Evolutionary conservation across 257 asterid species (phyloP).

Genomic region (Cordia subcordata): DNA sequence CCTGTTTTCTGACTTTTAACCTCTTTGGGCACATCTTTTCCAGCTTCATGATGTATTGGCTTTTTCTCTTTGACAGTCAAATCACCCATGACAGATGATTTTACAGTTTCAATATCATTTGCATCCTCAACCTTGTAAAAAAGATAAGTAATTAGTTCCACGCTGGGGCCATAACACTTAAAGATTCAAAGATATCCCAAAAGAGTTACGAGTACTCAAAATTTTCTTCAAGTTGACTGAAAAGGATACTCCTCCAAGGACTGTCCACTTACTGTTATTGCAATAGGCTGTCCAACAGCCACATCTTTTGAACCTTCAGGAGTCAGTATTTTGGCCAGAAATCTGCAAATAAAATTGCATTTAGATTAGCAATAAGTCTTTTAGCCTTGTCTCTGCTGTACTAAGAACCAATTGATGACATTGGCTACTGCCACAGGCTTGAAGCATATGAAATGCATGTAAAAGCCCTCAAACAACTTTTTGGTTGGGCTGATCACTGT

Average conservation of each 20-base stretch:
- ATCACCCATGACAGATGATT: slow-evolving; percentile 45
- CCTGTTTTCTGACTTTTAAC: slow-evolving; percentile 37
- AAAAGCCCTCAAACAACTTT: no score
- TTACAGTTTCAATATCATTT: slow-evolving; percentile 70
- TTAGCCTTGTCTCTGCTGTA: not conserved
- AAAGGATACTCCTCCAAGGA: slow-evolving; percentile 5
- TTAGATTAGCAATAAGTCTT: not conserved
- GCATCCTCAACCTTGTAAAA: slow-evolving; percentile 86
- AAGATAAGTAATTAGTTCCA: slow-evolving; percentile 20
- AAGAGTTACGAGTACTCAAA: not conserved
- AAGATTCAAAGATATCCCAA: not conserved
- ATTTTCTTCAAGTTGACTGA: not conserved
- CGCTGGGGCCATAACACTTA: slow-evolving; percentile 3
- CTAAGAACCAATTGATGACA: no score
- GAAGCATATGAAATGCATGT: no score
- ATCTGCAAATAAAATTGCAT: slow-evolving; percentile 38
- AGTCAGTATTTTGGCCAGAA: slow-evolving; percentile 82
- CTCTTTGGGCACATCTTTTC: slow-evolving; percentile 38
- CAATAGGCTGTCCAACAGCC: slow-evolving; percentile 91
- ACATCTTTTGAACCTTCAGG: slow-evolving; percentile 96
- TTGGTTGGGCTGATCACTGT: no score
- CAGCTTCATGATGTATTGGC: slow-evolving; percentile 31
- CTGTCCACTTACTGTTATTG: slow-evolving; percentile 68
- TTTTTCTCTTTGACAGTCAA: slow-evolving; percentile 43
- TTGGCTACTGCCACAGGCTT: no score